A percentile compares a stretch with the other conserved stretches of the same genome.
Conservation (phyloP, 306 rosid genomes). For the Fragaria iinumae region DNA sequence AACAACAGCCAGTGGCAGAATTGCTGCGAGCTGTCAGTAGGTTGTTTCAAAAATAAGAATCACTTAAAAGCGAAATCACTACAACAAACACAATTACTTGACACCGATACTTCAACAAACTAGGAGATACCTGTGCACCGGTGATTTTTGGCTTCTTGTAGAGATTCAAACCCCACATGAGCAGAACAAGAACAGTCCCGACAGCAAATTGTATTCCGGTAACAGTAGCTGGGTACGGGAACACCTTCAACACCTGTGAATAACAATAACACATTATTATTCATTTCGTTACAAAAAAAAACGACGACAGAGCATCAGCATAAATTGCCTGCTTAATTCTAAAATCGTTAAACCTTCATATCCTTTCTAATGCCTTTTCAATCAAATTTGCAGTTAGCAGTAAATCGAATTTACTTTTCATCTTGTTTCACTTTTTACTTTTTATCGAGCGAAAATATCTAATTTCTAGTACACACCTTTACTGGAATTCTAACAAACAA, state of each 20-base stretch:
- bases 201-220: slow-evolving; percentile 65
- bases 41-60: slow-evolving; percentile 3
- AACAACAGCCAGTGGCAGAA: slow-evolving; percentile 76
- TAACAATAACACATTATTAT: not conserved
- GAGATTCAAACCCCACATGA: slow-evolving; percentile 83
- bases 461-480: not conserved
- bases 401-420: not conserved
- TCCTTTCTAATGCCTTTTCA: not conserved
- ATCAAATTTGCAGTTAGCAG: not conserved
- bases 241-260: slow-evolving; percentile 79
- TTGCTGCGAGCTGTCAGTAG: slow-evolving; percentile 64
- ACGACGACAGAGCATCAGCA: not conserved
- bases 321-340: not conserved
- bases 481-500: not conserved
- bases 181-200: slow-evolving; percentile 60
- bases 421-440: not conserved
- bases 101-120: not conserved
- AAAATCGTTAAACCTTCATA: not conserved
- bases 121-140: slow-evolving; percentile 59
- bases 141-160: slow-evolving; percentile 70
- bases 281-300: too few species aligned
- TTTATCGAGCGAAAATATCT: not conserved
- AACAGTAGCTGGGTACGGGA: slow-evolving; percentile 66
- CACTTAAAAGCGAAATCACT: slow-evolving; percentile 9
- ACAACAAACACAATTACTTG: slow-evolving; percentile 12